Evolutionary conservation across 371 early-diverging fungal species (phyloP).

Genomic region (Batkoa obscura): DNA sequence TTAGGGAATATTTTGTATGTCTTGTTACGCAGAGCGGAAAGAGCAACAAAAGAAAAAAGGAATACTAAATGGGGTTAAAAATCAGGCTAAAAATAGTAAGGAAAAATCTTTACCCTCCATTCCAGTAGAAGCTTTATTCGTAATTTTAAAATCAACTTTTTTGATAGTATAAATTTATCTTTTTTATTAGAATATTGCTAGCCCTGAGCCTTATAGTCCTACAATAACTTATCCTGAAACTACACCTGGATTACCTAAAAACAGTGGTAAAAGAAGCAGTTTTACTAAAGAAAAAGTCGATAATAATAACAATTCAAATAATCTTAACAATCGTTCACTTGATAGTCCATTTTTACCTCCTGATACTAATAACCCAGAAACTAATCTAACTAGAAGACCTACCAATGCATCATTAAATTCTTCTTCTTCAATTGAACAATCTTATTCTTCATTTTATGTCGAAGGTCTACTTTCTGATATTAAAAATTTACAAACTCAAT

Average conservation of each 20-base stretch:
- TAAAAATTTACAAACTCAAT: slow-evolving; percentile 5
- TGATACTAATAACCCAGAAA: not conserved
- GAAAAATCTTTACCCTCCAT: slow-evolving; percentile 12
- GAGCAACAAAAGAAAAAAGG: slow-evolving; percentile 7
- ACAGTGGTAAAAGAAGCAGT: no score
- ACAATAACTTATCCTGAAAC: no score
- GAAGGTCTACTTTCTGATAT: slow-evolving; percentile 8
- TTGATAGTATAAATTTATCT: no score
- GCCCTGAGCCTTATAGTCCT: no score
- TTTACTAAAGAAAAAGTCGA: no score
- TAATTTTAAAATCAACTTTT: no score
- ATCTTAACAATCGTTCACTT: not conserved
- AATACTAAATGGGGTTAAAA: not conserved
- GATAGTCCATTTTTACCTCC: not conserved
- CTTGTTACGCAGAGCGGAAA: slow-evolving; percentile 16
- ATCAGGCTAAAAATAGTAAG: not conserved
- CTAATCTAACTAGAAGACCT: not conserved
- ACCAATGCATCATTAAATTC: not conserved
- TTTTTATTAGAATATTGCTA: no score
- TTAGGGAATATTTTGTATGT: slow-evolving; percentile 24
- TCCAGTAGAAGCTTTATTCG: slow-evolving; percentile 8
- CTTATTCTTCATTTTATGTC: not conserved
- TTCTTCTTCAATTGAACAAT: no score
- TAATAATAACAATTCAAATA: no score
- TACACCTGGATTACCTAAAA: no score